A percentile compares a stretch with the other conserved stretches of the same genome.
phyloP scores from a whole-genome alignment of 805 yeast genomes.

The Wickerhamiella nectarea region DNA sequence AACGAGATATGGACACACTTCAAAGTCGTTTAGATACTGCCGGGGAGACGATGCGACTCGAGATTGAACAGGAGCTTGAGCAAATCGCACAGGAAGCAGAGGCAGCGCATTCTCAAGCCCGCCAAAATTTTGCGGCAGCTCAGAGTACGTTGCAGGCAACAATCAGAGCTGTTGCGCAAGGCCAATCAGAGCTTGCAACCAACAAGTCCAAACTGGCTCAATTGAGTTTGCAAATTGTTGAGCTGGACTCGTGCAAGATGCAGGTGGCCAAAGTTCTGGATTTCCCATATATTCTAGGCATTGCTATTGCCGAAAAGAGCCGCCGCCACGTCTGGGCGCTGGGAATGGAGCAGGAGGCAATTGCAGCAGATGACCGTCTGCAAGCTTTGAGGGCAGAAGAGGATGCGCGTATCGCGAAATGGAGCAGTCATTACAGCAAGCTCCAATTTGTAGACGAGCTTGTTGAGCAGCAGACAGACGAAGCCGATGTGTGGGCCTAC shows the following conservation, averaged over 20 bases:
- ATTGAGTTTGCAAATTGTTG: slow-evolving; percentile 18
- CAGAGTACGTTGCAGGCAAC: not conserved
- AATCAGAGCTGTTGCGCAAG: slow-evolving; percentile 16
- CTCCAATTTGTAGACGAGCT: slow-evolving; percentile 15
- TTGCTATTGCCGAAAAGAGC: slow-evolving; percentile 24
- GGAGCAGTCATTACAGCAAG: slow-evolving; percentile 43
- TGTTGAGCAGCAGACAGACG: slow-evolving; percentile 6
- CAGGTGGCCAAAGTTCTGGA: slow-evolving; percentile 25
- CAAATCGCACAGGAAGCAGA: not conserved
- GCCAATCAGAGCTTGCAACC: slow-evolving; percentile 22
- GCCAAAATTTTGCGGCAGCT: too few species aligned
- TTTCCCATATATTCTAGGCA: slow-evolving; percentile 28
- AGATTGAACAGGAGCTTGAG: not conserved
- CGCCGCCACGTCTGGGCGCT: slow-evolving; percentile 25
- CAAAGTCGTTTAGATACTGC: not conserved
- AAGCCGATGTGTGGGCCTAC: slow-evolving; percentile 14
- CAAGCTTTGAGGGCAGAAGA: slow-evolving; percentile 41
- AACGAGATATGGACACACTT: not conserved
- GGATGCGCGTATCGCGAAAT: slow-evolving; percentile 34
- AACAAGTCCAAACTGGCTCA: slow-evolving; percentile 21
- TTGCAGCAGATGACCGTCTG: slow-evolving; percentile 38
- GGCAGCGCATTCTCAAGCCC: too few species aligned
- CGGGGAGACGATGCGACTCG: not conserved
- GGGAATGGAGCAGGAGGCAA: slow-evolving; percentile 27
- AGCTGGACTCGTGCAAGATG: slow-evolving; percentile 22